Base-by-base conservation (phyloP, 2,329 filamentous ascomycete genomes). In the Drechslerella stenobrocha region DNA sequence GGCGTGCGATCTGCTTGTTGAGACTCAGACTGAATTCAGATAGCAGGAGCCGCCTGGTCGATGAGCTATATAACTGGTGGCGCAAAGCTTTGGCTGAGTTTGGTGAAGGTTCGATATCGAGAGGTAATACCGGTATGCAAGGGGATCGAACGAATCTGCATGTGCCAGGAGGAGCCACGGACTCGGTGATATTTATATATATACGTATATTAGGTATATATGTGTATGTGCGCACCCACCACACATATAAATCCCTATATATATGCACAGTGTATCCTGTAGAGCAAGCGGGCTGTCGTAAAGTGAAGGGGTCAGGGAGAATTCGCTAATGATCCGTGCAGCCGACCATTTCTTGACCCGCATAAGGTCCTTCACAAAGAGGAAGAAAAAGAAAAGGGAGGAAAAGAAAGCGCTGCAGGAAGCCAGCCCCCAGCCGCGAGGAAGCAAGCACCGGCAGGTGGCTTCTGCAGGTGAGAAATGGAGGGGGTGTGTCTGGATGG, bases 271-370 rank as follows among this genome's bases (percentile, higher is more conserved):
- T 67, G 51, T 67, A 67, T 67, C 60, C 6, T 59, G 52, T 34
- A 44, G 55, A 45, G 48, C 55, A 40, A 44, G 37, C 52, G 59
- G 58, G 55, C 55, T 67, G 51, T 47, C 50, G 48, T 51, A 44
- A 13, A 50, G 42, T 9, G 55, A 55, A 56, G 63, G 50, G 51
- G 55, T 67, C 63, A 67, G 63, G 63, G 60, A 56, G 55, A 45
- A 11, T 50, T 67, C 63, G 63, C 63, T 60, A 60, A 35, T 67
- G 63, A 67, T 67, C 60, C 50, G 45, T 67, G 63, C 63, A 67
- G 63, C 55, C 63, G 63, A 67, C 63, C 63, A 67, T 28, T 48
- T 45, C 20, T 45, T 15, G 40, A 51, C 47, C 53, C 56, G 48
- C 47, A 58, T 55, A 40, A 42, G 50, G 53, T 67, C 63, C 63